phyloP scores from a whole-genome alignment of 1,284 basidiomycete genomes.

The Leccinum variabile region DNA sequence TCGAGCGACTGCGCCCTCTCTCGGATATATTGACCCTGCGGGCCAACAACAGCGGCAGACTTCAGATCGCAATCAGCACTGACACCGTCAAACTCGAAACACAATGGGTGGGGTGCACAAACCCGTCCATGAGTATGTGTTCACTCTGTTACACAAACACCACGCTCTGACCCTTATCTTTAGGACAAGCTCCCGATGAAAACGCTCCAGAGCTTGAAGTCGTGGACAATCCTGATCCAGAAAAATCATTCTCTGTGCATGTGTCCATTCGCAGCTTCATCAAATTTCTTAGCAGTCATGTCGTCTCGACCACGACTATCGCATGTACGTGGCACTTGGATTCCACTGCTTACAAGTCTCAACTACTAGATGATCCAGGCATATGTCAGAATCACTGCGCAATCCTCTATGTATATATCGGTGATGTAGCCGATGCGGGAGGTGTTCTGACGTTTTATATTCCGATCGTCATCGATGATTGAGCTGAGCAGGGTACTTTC shows the following conservation, averaged over 20 bases:
- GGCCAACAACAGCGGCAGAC: constrained; percentile 62
- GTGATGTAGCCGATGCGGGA: constrained; percentile 76
- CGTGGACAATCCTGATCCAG: constrained; percentile 45
- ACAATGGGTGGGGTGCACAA: constrained; percentile 73
- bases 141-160: not conserved
- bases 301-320: constrained; percentile 84
- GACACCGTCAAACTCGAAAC: constrained; percentile 76
- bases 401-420: constrained; percentile 90
- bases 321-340: constrained; percentile 57
- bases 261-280: constrained; percentile 76
- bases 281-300: constrained; percentile 82
- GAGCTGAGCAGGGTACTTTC: constrained; percentile 12
- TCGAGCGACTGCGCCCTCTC: constrained; percentile 73
- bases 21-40: constrained; percentile 74
- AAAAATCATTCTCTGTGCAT: constrained; percentile 63
- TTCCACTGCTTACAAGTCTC: not conserved
- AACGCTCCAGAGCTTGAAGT: constrained; percentile 37
- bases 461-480: constrained; percentile 57
- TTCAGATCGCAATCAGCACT: constrained; percentile 71
- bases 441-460: constrained; percentile 91
- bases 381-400: constrained; percentile 84
- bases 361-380: constrained; percentile 45
- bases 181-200: constrained; percentile 33
- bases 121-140: constrained; percentile 63
- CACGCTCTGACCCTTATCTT: constrained; percentile 5